Evolutionary conservation across 2,329 filamentous ascomycete species (phyloP), one percentile per base, ranked within the genome.

Genomic region (Waltergamsia citrina): DNA sequence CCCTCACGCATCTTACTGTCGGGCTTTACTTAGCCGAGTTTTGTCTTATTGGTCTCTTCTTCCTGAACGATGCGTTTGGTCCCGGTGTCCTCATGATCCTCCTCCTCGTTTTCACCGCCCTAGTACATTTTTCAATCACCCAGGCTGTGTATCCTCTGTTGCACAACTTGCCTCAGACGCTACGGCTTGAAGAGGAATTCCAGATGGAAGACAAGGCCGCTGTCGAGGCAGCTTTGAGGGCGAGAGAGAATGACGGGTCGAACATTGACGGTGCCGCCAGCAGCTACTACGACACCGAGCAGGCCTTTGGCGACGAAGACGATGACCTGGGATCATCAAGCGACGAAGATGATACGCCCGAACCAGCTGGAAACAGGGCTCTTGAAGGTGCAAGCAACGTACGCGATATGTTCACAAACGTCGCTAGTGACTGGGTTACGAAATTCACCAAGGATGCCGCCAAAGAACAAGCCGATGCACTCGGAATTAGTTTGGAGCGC

Each of bases 31-130:
- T 95, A 23, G 75, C 81, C 2, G 78, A 92, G 43, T 60, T 90
- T 20, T 92, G 85, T 55, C 67, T 95, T 51, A 81, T 94, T 43
- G 88, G 87, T 32, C 68, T 95, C 3, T 88, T 95, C 46, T 81
- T 72, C 33, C 75, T 90, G 33, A 77, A 74, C 6, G 61, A 67
- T 2, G 74, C 77, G 0, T 62, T 79, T 14, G 81, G 78, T 0
- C 84, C 85, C 0, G 55, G 90, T 47, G 62, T 87, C 19, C 60
- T 92, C 32, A 87, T 88, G 77, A 67, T 90, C 32, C 60, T 81
- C 34, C 81, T 86, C 56, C 63, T 92, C 16, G 50, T 93, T 43
- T 81, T 90, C 54, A 83, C 81, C 3, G 58, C 77, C 2, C 64
- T 94, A 15, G 86, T 86, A 56, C 85, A 94, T 52, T 49, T 86